Evolutionary conservation across 345 rosid species (phyloP).

Genomic region (Gossypium arboreum): DNA sequence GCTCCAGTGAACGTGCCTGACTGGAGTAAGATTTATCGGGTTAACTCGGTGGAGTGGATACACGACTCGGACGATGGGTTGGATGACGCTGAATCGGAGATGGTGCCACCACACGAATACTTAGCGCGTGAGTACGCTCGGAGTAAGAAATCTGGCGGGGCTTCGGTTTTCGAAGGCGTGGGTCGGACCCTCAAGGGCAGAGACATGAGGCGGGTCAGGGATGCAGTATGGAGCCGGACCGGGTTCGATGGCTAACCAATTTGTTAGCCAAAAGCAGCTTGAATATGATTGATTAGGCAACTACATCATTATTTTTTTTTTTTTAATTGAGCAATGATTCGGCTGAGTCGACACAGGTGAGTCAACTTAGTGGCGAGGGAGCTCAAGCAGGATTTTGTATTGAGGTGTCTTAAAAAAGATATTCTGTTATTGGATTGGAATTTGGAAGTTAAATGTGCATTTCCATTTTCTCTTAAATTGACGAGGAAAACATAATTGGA

Average conservation of each 20-base stretch:
- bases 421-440: conserved; percentile 1
- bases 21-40: conserved; percentile 84
- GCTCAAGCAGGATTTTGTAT: conserved; percentile 32
- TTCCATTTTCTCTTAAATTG: background rate
- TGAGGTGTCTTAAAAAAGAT: background rate
- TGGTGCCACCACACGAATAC: conserved; percentile 97
- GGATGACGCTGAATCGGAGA: conserved; percentile 35
- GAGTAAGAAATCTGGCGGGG: conserved; percentile 39
- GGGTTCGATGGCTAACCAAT: conserved; percentile 51
- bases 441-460: conserved; percentile 1
- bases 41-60: conserved; percentile 74
- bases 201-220: conserved; percentile 86
- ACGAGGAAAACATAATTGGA: background rate
- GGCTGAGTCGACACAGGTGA: conserved; percentile 33
- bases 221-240: conserved; percentile 93
- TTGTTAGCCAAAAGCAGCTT: background rate
- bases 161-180: conserved; percentile 76
- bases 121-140: conserved; percentile 62
- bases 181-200: conserved; percentile 93
- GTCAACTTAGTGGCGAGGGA: conserved; percentile 36
- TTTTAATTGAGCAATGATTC: conserved; percentile 32
- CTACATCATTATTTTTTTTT: background rate
- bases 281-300: background rate
- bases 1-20: conserved; percentile 93
- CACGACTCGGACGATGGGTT: conserved; percentile 55